Evolutionary conservation across 768 basidiomycete species (phyloP), one percentile per base, ranked within the genome.

Genomic region (Leccinum subtestaceum): DNA sequence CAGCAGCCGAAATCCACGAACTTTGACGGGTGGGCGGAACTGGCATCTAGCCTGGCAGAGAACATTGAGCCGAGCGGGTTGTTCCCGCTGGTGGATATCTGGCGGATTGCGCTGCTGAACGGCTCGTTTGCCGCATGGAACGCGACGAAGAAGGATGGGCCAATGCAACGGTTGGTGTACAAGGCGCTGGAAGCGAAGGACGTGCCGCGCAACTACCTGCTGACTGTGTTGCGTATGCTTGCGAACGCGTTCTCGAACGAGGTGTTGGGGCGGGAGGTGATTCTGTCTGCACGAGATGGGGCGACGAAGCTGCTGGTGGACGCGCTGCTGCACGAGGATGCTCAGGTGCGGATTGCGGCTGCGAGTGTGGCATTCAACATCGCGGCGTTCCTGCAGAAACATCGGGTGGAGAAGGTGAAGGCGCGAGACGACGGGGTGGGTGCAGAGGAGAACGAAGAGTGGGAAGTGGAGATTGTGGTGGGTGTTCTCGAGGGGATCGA

Each of bases 61-160:
- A 75, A 74, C 3, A 81, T 95, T 1, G 78, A 82, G 0, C 56
- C 77, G 0, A 77, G 79, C 9, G 76, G 83, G 40, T 77, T 93
- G 31, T 96, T 95, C 76, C 93, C 94, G 0, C 69, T 95, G 5
- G 81, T 86, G 11, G 94, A 96, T 67, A 77, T 95, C 63, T 91
- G 92, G 88, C 80, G 93, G 1, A 78, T 95, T 10, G 88, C 87
- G 0, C 70, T 91, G 17, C 81, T 95, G 21, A 87, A 92, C 69
- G 76, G 80, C 0, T 68, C 78, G 1, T 81, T 86, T 17, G 79
- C 81, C 0, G 68, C 72, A 0, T 89, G 84, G 85, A 74, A 70
- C 38, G 74, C 81, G 6, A 67, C 69, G 15, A 62, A 66, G 11
- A 58, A 58, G 3, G 67, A 72, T 5, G 78, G 83, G 45, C 81